A percentile compares a stretch with the other conserved stretches of the same genome.
These are phyloP conservation scores for Camelina hispida DNA, from an alignment of 345 rosid species.

Conservation along the genomic window DNA sequence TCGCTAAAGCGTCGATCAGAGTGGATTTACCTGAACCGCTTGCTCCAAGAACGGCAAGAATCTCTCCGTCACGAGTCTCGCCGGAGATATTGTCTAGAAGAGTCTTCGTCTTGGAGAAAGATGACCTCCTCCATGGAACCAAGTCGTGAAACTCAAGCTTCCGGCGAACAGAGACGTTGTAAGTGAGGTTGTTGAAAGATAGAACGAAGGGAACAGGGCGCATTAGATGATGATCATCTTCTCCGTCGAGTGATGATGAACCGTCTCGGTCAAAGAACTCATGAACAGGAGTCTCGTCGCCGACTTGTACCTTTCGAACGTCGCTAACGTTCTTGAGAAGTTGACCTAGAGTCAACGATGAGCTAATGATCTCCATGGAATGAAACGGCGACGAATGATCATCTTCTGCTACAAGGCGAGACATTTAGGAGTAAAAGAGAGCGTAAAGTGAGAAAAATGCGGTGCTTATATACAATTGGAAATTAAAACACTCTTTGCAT, in stretches of 20 bases:
- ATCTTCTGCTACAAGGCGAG: slow-evolving; percentile 52
- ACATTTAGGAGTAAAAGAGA: slow-evolving; percentile 39
- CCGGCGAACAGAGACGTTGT: slow-evolving; percentile 67
- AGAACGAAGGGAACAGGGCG: slow-evolving; percentile 69
- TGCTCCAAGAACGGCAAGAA: slow-evolving; percentile 89
- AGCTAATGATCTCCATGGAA: slow-evolving; percentile 49
- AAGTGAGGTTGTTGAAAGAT: slow-evolving; percentile 74
- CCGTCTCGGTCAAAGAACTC: slow-evolving; percentile 48
- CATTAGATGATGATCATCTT: slow-evolving; percentile 28
- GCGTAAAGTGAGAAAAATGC: slow-evolving; percentile 6
- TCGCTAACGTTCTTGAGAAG: slow-evolving; percentile 76
- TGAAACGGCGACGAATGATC: slow-evolving; percentile 41
- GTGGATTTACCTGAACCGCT: slow-evolving; percentile 97
- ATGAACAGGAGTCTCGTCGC: slow-evolving; percentile 72
- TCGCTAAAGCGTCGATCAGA: slow-evolving; percentile 76
- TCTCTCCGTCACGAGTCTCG: slow-evolving; percentile 87
- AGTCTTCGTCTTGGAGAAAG: slow-evolving; percentile 60
- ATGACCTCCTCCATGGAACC: slow-evolving; percentile 38
- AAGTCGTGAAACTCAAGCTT: slow-evolving; percentile 51
- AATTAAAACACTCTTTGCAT: slow-evolving; percentile 19
- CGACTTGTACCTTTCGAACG: slow-evolving; percentile 55
- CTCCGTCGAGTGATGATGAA: slow-evolving; percentile 27
- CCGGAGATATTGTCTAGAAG: slow-evolving; percentile 81
- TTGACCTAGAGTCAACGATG: slow-evolving; percentile 68
- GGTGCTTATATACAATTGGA: background rate